phyloP scores from a whole-genome alignment of 768 basidiomycete genomes.

The Candolleomyces efflorescens region DNA sequence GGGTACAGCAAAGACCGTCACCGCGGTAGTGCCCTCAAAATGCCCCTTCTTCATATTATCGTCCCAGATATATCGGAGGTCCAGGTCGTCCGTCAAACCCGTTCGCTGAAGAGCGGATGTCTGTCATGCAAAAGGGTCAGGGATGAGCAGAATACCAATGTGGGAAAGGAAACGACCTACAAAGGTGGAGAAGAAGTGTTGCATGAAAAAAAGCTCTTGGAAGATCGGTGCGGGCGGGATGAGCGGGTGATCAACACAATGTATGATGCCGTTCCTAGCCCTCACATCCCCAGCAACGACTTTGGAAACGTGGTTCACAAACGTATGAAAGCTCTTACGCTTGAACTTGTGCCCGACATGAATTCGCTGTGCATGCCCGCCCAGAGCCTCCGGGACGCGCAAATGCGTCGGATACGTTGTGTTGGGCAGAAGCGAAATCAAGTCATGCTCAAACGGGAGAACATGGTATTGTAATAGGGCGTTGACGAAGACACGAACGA shows the following conservation, averaged over 20 bases:
- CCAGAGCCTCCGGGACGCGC: slow-evolving; percentile 36
- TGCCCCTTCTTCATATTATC: slow-evolving; percentile 31
- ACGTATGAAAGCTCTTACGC: slow-evolving; percentile 18
- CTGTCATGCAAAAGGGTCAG: slow-evolving; percentile 25
- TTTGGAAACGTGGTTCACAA: slow-evolving; percentile 47
- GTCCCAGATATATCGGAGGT: slow-evolving; percentile 40
- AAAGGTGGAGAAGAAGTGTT: slow-evolving; percentile 43
- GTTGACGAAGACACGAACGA: slow-evolving; percentile 50
- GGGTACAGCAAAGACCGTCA: slow-evolving; percentile 51
- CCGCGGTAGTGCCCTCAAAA: slow-evolving; percentile 41
- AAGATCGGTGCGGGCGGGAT: slow-evolving; percentile 52
- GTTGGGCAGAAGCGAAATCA: slow-evolving; percentile 42
- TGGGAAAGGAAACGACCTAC: slow-evolving; percentile 23
- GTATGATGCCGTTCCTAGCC: slow-evolving; percentile 52
- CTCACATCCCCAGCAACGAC: slow-evolving; percentile 36
- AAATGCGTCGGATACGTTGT: slow-evolving; percentile 50
- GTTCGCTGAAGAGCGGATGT: slow-evolving; percentile 56
- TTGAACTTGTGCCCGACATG: slow-evolving; percentile 26
- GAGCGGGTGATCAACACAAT: slow-evolving; percentile 51
- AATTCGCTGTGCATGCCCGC: slow-evolving; percentile 42
- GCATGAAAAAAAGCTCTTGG: slow-evolving; percentile 40
- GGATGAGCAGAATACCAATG: not conserved
- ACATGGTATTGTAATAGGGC: slow-evolving; percentile 57
- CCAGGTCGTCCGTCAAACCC: slow-evolving; percentile 38
- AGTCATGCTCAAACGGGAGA: slow-evolving; percentile 35